Conservation (phyloP, 805 yeast genomes). For the Teunomyces atbi region DNA sequence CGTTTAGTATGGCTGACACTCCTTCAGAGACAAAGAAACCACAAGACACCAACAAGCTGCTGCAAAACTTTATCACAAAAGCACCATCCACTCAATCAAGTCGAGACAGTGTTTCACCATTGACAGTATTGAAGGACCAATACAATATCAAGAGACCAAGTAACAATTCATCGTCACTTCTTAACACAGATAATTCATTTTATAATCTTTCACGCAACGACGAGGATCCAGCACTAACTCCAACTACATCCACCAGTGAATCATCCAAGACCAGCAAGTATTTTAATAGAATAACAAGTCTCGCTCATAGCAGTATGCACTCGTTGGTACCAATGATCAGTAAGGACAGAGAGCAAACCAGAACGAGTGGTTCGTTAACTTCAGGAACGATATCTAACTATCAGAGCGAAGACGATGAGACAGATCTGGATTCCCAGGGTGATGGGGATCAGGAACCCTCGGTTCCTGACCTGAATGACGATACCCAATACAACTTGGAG, state of each 20-base stretch:
- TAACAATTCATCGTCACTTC: not conserved
- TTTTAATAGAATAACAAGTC: conserved; percentile 9
- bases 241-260: not conserved
- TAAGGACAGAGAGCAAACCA: not conserved
- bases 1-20: conserved; percentile 6
- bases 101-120: conserved; percentile 22
- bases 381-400: conserved; percentile 12
- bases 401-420: conserved; percentile 21
- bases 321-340: conserved; percentile 14
- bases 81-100: not conserved
- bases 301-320: conserved; percentile 17
- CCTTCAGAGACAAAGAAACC: not conserved
- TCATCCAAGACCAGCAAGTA: not conserved
- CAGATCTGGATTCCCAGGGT: conserved; percentile 2
- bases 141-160: conserved; percentile 24
- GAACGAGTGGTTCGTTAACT: not conserved
- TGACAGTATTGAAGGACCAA: conserved; percentile 26
- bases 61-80: not conserved
- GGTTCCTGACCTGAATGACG: not conserved
- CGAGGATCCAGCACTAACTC: not conserved
- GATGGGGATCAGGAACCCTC: not conserved
- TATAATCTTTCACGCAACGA: conserved; percentile 2
- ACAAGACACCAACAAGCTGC: not conserved
- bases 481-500: conserved; percentile 5
- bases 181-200: conserved; percentile 21